A percentile compares a stretch with the other conserved stretches of the same genome.
These are phyloP conservation scores for Fusarium tricinctum DNA, from an alignment of 2,329 filamentous ascomycete genomes.

Conservation along the genomic window DNA sequence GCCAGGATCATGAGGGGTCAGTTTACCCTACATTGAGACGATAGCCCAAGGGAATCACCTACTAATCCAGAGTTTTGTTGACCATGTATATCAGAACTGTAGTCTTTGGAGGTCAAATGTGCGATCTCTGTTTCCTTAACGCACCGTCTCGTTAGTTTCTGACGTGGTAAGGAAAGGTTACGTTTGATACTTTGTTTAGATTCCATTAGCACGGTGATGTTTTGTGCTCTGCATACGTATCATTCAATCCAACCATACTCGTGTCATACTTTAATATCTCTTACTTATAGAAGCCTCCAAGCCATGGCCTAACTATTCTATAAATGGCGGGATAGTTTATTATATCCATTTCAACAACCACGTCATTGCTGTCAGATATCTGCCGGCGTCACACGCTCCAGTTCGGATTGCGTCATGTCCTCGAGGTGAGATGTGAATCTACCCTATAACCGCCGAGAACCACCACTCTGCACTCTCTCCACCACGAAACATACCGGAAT, in stretches of 20 bases:
- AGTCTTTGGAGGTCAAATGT: too few relatives aligned
- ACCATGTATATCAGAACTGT: too few relatives aligned
- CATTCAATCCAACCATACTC: too few relatives aligned
- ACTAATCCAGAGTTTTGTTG: too few relatives aligned
- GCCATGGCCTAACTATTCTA: not conserved
- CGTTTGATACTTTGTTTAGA: too few relatives aligned
- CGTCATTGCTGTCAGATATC: slow-evolving; percentile 31
- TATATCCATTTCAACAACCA: not conserved
- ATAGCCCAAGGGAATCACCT: too few relatives aligned
- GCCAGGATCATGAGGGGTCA: slow-evolving; percentile 37
- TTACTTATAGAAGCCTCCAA: not conserved
- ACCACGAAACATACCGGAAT: slow-evolving; percentile 18
- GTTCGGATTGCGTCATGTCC: slow-evolving; percentile 40
- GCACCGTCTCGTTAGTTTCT: too few relatives aligned
- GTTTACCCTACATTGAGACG: slow-evolving; percentile 23
- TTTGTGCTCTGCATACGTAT: too few relatives aligned
- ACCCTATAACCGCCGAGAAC: slow-evolving; percentile 41
- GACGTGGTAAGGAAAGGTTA: too few relatives aligned
- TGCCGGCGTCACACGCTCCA: slow-evolving; percentile 15
- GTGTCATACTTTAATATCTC: too few relatives aligned
- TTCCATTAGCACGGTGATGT: too few relatives aligned
- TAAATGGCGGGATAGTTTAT: not conserved
- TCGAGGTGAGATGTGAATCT: slow-evolving; percentile 14
- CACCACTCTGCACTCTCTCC: slow-evolving; percentile 15
- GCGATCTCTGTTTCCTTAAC: too few relatives aligned